Base-by-base conservation (phyloP, 306 rosid species). In the Corylus heterophylla region DNA sequence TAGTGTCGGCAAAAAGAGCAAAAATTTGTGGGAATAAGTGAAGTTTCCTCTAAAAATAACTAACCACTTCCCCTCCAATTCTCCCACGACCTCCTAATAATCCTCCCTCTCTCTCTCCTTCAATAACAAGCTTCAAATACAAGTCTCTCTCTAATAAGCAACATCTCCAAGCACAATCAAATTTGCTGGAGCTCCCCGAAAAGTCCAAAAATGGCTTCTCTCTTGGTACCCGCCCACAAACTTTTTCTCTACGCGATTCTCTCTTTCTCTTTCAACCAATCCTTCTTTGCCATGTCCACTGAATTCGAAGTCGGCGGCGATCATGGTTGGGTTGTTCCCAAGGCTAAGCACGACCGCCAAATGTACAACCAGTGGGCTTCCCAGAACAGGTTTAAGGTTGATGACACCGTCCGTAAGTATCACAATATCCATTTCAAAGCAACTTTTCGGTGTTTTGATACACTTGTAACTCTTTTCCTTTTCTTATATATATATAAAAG, bases 351-450 rank as follows among this genome's bases (percentile, higher is more conserved):
- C 5, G 76, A 63, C 45, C 77, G 35, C 35, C 35, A 83, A 4
- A 48, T 70, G 56, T 94, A 86, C 83, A 89, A 89, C 76, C 79
- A 86, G 2, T 94, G 98, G 98, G 98, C 97, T 2, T 91, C 97
- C 10, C 67, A 64, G 1, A 89, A 88, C 79, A 81, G 98, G 82
- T 92, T 94, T 88, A 80, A 73, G 29, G 81, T 92, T 13, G 51
- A 80, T 12, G 98, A 94, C 82, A 85, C 89, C 51, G 56, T 94
- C 48, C 75, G 98, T 92, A 84, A 92, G 96, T 93, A 47, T 45
- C 35, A 31, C 35, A 3, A 45, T 45, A 45, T 6, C 10, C 49
- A 31, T 45, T 45, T 45, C 49, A 45, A 45, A 9, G 8, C 10
- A 45, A 7, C 10, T 45, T 22, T 22, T 22, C 25, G 25, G 25